Conservation (phyloP, 2,329 filamentous ascomycete species). For the Aspergillus latus region DNA sequence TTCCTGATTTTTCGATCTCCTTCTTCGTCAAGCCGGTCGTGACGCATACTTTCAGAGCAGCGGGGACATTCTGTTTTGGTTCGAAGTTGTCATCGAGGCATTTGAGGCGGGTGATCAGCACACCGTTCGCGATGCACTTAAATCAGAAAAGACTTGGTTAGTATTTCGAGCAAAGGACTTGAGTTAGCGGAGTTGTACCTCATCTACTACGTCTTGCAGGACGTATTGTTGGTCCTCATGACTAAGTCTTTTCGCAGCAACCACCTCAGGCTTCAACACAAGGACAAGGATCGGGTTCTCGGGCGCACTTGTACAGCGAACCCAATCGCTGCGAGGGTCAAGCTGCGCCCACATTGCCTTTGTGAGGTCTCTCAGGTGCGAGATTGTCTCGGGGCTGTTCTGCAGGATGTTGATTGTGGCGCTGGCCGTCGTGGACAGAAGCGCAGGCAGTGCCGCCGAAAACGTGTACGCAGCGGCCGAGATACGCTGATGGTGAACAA, state of each 20-base stretch:
- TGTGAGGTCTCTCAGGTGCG: constrained; percentile 80
- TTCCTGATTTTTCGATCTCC: constrained; percentile 92
- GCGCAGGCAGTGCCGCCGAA: constrained; percentile 88
- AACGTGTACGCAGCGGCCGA: constrained; percentile 91
- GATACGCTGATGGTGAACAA: constrained; percentile 94
- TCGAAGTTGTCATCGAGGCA: constrained; percentile 66
- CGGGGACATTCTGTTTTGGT: constrained; percentile 68
- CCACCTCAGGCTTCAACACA: constrained; percentile 77
- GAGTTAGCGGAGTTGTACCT: constrained; percentile 59
- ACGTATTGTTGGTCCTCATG: constrained; percentile 78
- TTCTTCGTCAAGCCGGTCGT: constrained; percentile 87
- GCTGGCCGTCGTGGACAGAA: constrained; percentile 92
- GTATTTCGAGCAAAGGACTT: neutral
- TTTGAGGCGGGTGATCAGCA: constrained; percentile 86
- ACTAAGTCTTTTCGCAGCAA: constrained; percentile 67
- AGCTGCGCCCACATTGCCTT: constrained; percentile 81
- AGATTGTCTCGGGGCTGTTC: constrained; percentile 78
- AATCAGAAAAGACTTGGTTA: constrained; percentile 13
- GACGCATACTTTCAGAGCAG: constrained; percentile 87
- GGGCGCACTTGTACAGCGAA: constrained; percentile 72
- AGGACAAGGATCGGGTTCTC: constrained; percentile 89
- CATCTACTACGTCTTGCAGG: constrained; percentile 90
- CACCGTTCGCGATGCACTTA: constrained; percentile 79
- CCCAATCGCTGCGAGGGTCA: constrained; percentile 91
- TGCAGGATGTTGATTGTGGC: constrained; percentile 86